Conservation (phyloP, 2,329 filamentous ascomycete species). For the Aspergillus unguis region DNA sequence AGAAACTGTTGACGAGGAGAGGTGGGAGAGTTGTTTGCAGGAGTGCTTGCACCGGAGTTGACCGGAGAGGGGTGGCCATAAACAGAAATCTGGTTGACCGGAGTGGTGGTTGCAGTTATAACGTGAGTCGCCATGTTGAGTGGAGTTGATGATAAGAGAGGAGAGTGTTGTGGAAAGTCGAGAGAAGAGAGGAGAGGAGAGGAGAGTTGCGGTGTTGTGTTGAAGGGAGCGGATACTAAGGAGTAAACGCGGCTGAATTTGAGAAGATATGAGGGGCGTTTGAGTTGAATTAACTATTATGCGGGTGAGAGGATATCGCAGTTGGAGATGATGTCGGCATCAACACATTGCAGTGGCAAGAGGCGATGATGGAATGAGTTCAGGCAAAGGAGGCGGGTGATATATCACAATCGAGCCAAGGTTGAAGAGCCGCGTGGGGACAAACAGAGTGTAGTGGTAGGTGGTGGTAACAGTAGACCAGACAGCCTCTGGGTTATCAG, state of each 20-base stretch:
- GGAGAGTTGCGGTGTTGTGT: background rate
- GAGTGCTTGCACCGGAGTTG: conserved; percentile 49
- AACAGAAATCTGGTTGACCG: conserved; percentile 33
- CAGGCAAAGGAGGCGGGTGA: conserved; percentile 10
- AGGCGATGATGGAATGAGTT: conserved; percentile 7
- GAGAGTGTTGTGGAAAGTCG: background rate
- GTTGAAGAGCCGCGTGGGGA: conserved; percentile 1
- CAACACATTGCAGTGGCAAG: conserved; percentile 19
- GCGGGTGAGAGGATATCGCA: background rate
- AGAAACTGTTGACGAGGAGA: conserved; percentile 45
- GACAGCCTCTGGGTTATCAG: no score
- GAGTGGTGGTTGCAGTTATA: conserved; percentile 28
- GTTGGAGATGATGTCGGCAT: conserved; percentile 8
- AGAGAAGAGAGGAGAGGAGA: background rate
- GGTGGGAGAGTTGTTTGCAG: conserved; percentile 53
- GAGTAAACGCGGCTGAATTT: background rate
- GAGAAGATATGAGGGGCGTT: background rate
- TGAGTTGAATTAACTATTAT: conserved; percentile 9
- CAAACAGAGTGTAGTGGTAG: background rate
- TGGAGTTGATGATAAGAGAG: background rate
- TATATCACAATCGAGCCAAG: background rate
- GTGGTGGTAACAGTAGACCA: no score
- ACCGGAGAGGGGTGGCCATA: conserved; percentile 44
- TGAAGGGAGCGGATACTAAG: background rate
- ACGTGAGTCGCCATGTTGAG: conserved; percentile 33